These are phyloP conservation scores for Aspergillus haitiensis DNA, from an alignment of 495 filamentous ascomycete species.

Conservation along the genomic window DNA sequence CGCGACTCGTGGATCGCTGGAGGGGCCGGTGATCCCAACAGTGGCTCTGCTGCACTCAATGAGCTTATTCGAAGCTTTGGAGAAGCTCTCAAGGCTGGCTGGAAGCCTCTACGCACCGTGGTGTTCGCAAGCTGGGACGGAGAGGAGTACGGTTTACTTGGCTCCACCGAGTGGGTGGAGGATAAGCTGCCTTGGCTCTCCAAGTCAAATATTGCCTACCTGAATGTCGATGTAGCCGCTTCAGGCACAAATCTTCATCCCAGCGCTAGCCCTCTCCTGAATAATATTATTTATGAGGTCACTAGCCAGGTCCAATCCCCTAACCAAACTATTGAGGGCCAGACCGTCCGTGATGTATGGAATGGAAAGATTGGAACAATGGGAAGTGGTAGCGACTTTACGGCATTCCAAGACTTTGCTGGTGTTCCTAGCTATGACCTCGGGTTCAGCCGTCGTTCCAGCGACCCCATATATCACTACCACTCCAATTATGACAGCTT, in stretches of 20 bases:
- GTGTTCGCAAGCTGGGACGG: conserved; percentile 76
- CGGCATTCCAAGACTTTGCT: conserved; percentile 71
- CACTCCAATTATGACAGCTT: conserved; percentile 79
- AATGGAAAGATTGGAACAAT: conserved; percentile 61
- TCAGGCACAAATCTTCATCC: conserved; percentile 49
- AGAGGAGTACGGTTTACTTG: conserved; percentile 71
- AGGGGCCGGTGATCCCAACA: conserved; percentile 81
- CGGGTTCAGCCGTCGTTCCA: conserved; percentile 47
- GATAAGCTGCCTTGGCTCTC: conserved; percentile 86
- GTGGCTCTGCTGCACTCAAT: conserved; percentile 84
- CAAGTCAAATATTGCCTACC: conserved; percentile 67
- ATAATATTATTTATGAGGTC: conserved; percentile 70
- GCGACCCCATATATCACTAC: conserved; percentile 67
- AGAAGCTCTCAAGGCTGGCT: conserved; percentile 68
- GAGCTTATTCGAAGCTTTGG: conserved; percentile 85
- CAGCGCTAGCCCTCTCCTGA: conserved; percentile 69
- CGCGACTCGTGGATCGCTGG: conserved; percentile 93
- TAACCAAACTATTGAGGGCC: conserved; percentile 62
- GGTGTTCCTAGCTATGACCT: conserved; percentile 67
- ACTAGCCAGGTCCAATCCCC: conserved; percentile 73
- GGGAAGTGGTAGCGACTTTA: conserved; percentile 73
- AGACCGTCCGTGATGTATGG: conserved; percentile 69
- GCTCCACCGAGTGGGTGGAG: conserved; percentile 73
- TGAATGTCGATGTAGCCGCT: conserved; percentile 70
- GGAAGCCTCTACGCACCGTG: conserved; percentile 84